Evolutionary conservation across 2,329 filamentous ascomycete species (phyloP).

Genomic region (Cryphonectria parasitica): DNA sequence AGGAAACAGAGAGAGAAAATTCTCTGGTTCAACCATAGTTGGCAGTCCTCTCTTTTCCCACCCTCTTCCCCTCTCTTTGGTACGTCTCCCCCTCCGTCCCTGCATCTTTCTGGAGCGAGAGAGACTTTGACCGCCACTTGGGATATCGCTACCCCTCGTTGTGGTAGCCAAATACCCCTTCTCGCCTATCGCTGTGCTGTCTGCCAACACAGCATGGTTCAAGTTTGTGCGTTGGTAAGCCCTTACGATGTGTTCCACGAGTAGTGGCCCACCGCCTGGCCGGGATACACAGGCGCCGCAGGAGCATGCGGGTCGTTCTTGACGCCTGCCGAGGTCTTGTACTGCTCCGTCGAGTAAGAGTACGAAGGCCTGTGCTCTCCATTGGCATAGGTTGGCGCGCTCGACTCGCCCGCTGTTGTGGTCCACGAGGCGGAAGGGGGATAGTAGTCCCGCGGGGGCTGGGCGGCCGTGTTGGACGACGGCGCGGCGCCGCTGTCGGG

Average conservation of each 20-base stretch:
- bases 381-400: conserved; percentile 49
- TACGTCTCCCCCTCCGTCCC: too few relatives aligned
- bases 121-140: not conserved
- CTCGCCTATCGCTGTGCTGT: not conserved
- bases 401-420: conserved; percentile 51
- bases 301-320: conserved; percentile 43
- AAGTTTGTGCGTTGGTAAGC: not conserved
- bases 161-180: not conserved
- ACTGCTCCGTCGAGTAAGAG: conserved; percentile 53
- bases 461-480: conserved; percentile 33
- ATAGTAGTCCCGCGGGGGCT: conserved; percentile 56
- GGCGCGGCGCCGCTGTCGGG: conserved; percentile 22
- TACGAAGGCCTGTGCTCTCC: conserved; percentile 47
- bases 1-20: not conserved
- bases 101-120: not conserved
- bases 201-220: not conserved
- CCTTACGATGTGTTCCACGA: conserved; percentile 57
- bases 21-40: not conserved
- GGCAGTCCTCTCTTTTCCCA: not conserved
- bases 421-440: conserved; percentile 57
- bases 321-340: conserved; percentile 46
- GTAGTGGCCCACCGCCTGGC: conserved; percentile 55
- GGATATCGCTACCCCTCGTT: not conserved
- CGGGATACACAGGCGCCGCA: conserved; percentile 46
- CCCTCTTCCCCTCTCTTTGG: too few relatives aligned